Conservation (phyloP, 1,284 basidiomycete genomes). For the Hemileia vastatrix region DNA sequence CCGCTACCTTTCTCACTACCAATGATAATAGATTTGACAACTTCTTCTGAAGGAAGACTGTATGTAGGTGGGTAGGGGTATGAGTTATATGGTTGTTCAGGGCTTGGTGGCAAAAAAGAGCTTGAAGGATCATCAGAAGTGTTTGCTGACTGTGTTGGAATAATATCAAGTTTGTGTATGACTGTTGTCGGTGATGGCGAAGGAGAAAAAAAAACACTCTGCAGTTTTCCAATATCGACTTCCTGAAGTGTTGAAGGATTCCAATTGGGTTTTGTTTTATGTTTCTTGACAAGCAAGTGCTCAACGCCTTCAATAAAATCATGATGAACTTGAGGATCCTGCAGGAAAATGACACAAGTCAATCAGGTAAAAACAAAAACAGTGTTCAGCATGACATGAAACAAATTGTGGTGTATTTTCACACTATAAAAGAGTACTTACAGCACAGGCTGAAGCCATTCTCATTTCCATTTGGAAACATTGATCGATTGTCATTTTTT, state of each 20-base stretch:
- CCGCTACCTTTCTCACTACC: slow-evolving; percentile 54
- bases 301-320: slow-evolving; percentile 76
- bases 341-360: slow-evolving; percentile 1
- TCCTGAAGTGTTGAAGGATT: slow-evolving; percentile 55
- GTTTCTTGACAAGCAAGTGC: slow-evolving; percentile 62
- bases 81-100: slow-evolving; percentile 19
- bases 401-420: neutral
- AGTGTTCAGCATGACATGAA: neutral
- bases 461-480: slow-evolving; percentile 69
- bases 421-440: slow-evolving; percentile 47
- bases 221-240: slow-evolving; percentile 52
- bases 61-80: slow-evolving; percentile 51
- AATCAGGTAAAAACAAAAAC: neutral
- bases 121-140: too few relatives aligned
- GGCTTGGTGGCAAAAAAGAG: too few relatives aligned
- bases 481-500: slow-evolving; percentile 54
- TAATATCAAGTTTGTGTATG: slow-evolving; percentile 46
- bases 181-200: slow-evolving; percentile 49
- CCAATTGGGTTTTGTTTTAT: slow-evolving; percentile 54
- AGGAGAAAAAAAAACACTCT: slow-evolving; percentile 55
- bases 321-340: slow-evolving; percentile 54
- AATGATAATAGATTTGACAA: slow-evolving; percentile 56
- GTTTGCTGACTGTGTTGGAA: slow-evolving; percentile 30
- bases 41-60: slow-evolving; percentile 59
- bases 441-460: slow-evolving; percentile 69